Evolutionary conservation across 2,329 filamentous ascomycete species (phyloP), one percentile per base, ranked within the genome.

Genomic region (Apiospora hydei): DNA sequence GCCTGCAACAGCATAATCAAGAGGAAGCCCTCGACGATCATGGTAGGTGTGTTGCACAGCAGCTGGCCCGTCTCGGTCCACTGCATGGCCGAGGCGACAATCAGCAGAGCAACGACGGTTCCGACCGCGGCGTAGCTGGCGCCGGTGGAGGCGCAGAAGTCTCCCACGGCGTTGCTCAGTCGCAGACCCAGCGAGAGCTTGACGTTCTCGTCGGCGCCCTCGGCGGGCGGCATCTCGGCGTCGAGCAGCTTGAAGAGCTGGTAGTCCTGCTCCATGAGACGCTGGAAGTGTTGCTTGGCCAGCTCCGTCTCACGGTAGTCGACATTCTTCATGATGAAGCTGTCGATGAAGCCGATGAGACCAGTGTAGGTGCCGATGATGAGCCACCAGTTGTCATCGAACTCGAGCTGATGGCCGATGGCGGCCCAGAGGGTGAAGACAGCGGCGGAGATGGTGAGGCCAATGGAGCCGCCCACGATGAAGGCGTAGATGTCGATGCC

Each of bases 291-390:
- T 38, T 43, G 43, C n/a, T 26, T 70, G 8, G 47, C 71, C 14
- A 70, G 53, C n/a, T 44, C 61, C 18, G 44, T 53, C 69, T 67
- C 68, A 18, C 79, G 77, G 71, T 76, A 74, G 69, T 85, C 82
- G 16, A 86, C 78, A 70, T 86, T 85, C 47, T 83, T 82, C 16
- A 86, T 79, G 18, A 86, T 80, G 72, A 86, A 86, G 38, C 83
- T 82, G 73, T 86, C 84, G 44, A 83, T 79, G 69, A 85, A 79
- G 2, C 85, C 84, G 66, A 86, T 79, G 6, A 86, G 79, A 2
- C 85, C 84, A 0, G 85, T 84, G 73, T 85, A 86, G 0, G 84
- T 86, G 16, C 85, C 85, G 67, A 86, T 85, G 21, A 86, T 79
- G 0, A 86, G 80, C 81, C 83, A 85, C 85, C 85, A 86, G 76